Base-by-base conservation (phyloP, 441 rosid genomes). In the Iberis amara region DNA sequence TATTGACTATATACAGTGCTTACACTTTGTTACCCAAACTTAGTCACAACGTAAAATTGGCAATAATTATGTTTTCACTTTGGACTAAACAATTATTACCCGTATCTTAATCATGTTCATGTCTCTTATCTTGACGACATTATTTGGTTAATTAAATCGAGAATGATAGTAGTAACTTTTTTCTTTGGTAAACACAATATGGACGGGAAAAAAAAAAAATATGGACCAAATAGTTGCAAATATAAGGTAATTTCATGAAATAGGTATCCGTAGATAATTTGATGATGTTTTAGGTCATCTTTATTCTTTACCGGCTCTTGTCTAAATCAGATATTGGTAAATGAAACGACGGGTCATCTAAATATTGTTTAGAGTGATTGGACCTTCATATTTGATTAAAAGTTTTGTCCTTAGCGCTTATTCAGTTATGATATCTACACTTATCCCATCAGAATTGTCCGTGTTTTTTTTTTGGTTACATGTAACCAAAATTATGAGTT, bases 251-350 rank as follows among this genome's bases (percentile, higher is more conserved):
- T 46, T 30, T 18, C 55, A 48, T 27, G 10, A 55, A 56, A 55
- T 36, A 55, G 33, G 63, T 57, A 38, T 36, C 48, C 12, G 33
- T 26, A 59, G 39, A 52, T 23, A 4, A 32, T 13, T 11, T 31
- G 59, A 38, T 52, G 31, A 38, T 44, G 47, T 28, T 6, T 30
- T 11, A 31, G 47, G 14, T 38, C 31, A 27, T 30, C 21, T 3
- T 3, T 3, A 43, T 31, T 57, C 42, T 50, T 44, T 27, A 43
- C 6, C 1, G 30, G 61, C 55, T 47, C 64, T 52, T 26, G 60
- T 59, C 65, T 41, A 40, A 59, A 59, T 59, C 60, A 7, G 59
- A 58, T 45, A 32, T 65, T 58, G 59, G 59, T 57, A 51, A 65
- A 39, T 52, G 70, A 55, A 58, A 45, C 24, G 59, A 65, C 14